These are phyloP conservation scores for Podaxis sp. DNA, from an alignment of 768 basidiomycete genomes.

Conservation along the genomic window DNA sequence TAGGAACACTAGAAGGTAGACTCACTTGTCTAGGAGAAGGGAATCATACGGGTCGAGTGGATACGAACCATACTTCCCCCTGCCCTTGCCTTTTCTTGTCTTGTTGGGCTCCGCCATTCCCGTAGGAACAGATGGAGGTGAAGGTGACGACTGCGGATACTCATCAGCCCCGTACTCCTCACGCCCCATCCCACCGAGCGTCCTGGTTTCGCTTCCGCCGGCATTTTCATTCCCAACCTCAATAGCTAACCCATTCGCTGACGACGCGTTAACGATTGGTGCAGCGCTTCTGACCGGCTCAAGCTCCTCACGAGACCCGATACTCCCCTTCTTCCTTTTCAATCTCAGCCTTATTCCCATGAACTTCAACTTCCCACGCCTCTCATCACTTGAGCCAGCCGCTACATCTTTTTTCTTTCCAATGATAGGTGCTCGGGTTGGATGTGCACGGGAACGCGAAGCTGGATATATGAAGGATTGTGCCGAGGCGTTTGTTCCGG, in stretches of 20 bases:
- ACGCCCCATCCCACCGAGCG: neutral
- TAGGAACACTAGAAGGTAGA: conserved; percentile 10
- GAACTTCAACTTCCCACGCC: conserved; percentile 19
- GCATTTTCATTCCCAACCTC: neutral
- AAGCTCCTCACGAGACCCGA: conserved; percentile 1
- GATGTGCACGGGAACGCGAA: conserved; percentile 21
- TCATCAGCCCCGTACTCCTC: neutral
- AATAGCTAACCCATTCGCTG: neutral
- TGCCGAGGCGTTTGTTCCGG: neutral
- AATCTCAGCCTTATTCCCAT: conserved; percentile 24
- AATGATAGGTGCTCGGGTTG: neutral
- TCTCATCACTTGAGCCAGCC: neutral
- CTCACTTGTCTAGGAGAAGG: conserved; percentile 57
- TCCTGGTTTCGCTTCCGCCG: neutral
- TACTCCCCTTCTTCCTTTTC: conserved; percentile 22
- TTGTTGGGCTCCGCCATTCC: neutral
- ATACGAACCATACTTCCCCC: conserved; percentile 14
- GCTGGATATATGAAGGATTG: conserved; percentile 16
- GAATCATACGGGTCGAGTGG: conserved; percentile 47
- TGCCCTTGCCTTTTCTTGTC: neutral
- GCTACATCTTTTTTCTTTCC: conserved; percentile 3
- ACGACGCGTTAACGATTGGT: neutral
- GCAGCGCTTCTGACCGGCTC: neutral
- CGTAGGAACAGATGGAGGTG: neutral
- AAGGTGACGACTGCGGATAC: neutral